phyloP scores from a whole-genome alignment of 768 basidiomycete genomes.

The Lepiota brunneoincarnata region DNA sequence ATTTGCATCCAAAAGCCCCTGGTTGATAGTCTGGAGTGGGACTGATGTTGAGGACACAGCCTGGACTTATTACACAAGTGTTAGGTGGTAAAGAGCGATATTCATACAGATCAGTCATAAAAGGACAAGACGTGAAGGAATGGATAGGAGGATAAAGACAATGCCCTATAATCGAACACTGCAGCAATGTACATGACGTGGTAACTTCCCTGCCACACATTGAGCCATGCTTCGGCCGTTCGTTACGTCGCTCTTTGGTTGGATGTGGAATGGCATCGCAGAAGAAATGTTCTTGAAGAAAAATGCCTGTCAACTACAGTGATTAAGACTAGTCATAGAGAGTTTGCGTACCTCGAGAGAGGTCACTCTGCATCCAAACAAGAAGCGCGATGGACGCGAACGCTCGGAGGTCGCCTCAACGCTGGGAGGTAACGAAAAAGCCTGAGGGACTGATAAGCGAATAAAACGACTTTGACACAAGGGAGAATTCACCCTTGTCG shows the following conservation, averaged over 20 bases:
- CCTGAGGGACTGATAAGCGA: constrained; percentile 14
- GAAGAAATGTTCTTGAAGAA: constrained; percentile 26
- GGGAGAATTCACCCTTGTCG: not conserved
- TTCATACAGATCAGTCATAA: no score
- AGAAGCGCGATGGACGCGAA: constrained; percentile 78
- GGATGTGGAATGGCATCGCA: constrained; percentile 62
- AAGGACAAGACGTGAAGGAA: not conserved
- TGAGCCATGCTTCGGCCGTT: constrained; percentile 69
- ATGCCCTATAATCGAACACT: not conserved
- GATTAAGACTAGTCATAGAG: not conserved
- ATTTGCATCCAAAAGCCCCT: no score
- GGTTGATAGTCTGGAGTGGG: no score
- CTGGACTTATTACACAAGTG: no score
- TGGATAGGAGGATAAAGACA: not conserved
- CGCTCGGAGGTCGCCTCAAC: constrained; percentile 52
- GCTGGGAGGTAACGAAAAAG: constrained; percentile 43
- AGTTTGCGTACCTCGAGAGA: constrained; percentile 47
- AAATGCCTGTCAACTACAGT: not conserved
- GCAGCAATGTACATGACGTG: not conserved
- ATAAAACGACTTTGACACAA: not conserved
- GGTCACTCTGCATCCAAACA: constrained; percentile 55
- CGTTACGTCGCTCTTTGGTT: constrained; percentile 73
- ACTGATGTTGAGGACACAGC: no score
- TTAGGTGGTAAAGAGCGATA: no score
- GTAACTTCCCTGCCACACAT: constrained; percentile 51